Conservation (phyloP, 2,329 filamentous ascomycete genomes). For the Aspergillus glaucus region DNA sequence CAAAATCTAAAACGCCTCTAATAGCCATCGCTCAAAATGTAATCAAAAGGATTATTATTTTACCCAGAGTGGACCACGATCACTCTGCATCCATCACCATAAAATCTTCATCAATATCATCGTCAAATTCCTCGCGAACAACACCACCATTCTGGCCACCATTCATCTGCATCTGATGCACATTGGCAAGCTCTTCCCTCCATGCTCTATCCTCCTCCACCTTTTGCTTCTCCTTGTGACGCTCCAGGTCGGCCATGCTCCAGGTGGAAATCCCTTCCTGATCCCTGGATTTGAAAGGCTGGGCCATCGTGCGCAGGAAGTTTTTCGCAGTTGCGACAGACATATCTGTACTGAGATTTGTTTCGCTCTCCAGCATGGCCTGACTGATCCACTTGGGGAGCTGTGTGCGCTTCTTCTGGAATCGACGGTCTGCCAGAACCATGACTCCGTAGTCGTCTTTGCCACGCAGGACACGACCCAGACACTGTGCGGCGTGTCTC, state of each 20-base stretch:
- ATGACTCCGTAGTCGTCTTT: slow-evolving; percentile 99
- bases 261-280: slow-evolving; percentile 93
- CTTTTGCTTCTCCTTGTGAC: slow-evolving; percentile 63
- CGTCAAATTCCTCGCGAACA: slow-evolving; percentile 31
- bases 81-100: slow-evolving; percentile 36
- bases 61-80: slow-evolving; percentile 5
- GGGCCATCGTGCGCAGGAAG: slow-evolving; percentile 86
- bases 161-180: slow-evolving; percentile 16
- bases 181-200: slow-evolving; percentile 43
- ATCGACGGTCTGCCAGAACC: slow-evolving; percentile 90
- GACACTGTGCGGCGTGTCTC: slow-evolving; percentile 95
- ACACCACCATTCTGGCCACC: slow-evolving; percentile 18
- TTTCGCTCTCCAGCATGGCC: slow-evolving; percentile 74
- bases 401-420: slow-evolving; percentile 83
- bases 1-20: slow-evolving; percentile 2
- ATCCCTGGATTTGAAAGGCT: slow-evolving; percentile 74
- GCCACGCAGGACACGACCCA: slow-evolving; percentile 86
- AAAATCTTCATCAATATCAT: slow-evolving; percentile 39
- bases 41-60: slow-evolving; percentile 2
- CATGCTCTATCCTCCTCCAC: slow-evolving; percentile 61
- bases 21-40: background rate
- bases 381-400: slow-evolving; percentile 96
- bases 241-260: slow-evolving; percentile 71
- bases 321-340: slow-evolving; percentile 81
- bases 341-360: slow-evolving; percentile 92